phyloP scores from a whole-genome alignment of 2,329 filamentous ascomycete genomes.

The Pyrenophora seminiperda region DNA sequence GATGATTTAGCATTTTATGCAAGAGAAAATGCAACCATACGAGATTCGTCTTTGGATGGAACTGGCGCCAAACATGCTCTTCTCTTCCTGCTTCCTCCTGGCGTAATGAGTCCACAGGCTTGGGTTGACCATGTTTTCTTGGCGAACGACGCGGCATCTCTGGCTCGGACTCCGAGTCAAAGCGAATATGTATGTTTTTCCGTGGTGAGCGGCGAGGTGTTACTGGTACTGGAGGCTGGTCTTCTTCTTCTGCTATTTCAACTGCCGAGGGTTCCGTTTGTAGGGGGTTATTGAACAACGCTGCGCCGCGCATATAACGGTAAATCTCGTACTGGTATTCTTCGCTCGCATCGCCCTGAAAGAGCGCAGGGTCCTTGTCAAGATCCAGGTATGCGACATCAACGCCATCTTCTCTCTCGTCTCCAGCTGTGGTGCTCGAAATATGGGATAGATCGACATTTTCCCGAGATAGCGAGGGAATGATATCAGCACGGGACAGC shows the following conservation, averaged over 20 bases:
- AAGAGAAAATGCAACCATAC: conserved; percentile 68
- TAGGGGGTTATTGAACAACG: conserved; percentile 54
- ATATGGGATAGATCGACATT: conserved; percentile 19
- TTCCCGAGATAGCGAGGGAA: conserved; percentile 13
- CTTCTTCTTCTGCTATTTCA: background rate
- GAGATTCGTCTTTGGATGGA: conserved; percentile 65
- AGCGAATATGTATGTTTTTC: conserved; percentile 39
- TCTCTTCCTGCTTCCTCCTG: conserved; percentile 1
- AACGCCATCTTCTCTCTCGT: background rate
- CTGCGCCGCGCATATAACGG: conserved; percentile 56
- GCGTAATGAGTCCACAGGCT: background rate
- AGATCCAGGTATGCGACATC: conserved; percentile 55
- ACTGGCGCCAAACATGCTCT: conserved; percentile 55
- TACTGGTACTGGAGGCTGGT: background rate
- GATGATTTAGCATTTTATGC: conserved; percentile 57
- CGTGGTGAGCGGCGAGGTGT: conserved; percentile 31
- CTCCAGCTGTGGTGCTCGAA: conserved; percentile 3
- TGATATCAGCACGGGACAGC: conserved; percentile 64
- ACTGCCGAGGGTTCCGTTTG: conserved; percentile 11
- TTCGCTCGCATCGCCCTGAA: conserved; percentile 53
- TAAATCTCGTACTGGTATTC: conserved; percentile 64
- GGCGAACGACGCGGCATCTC: conserved; percentile 8
- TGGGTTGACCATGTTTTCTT: conserved; percentile 2
- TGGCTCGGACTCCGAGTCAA: conserved; percentile 13
- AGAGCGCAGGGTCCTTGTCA: conserved; percentile 51